Base-by-base conservation (phyloP, 2,329 filamentous ascomycete species). In the Botryosphaeria dothidea region DNA sequence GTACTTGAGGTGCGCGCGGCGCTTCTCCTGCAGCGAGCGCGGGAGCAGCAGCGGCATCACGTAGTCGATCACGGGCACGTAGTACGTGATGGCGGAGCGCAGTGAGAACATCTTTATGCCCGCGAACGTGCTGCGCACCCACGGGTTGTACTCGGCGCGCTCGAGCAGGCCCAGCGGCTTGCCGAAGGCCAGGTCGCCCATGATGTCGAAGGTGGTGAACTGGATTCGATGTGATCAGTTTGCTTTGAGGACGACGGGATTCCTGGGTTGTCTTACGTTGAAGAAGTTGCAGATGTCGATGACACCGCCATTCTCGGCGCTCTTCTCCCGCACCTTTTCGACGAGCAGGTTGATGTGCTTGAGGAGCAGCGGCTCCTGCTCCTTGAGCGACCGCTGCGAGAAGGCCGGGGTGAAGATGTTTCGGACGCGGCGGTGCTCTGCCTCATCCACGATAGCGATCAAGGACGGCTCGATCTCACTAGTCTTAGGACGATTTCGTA, bases 311-410 rank as follows among this genome's bases (percentile, higher is more conserved):
- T 76, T 31, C 19, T 19, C 36, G 23, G 25, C 21, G 25, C 57
- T 31, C 15, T 17, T 23, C 67, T 38, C 43, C 70, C 69, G 70
- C 1, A 83, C 67, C 27, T 74, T 73, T 4, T 70, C 45, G 38
- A 82, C 72, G 36, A 83, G 73, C 6, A 80, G 68, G 49, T 78
- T 71, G 25, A 80, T 75, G 67, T 82, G 80, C 0, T 69, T 67
- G 62, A 74, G 71, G 63, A 83, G 62, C 68, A 79, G 73, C 0
- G 73, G 71, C 65, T 79, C 75, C 58, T 81, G 79, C 64, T 77
- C 73, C 36, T 75, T 68, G 23, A 81, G 61, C 1, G 78, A 78
- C 60, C 76, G 75, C 46, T 78, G 74, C 5, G 71, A 74, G 68
- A 81, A 81, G 11, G 77, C 76, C 67, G 80, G 75, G 1, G 77